Evolutionary conservation across 2,329 filamentous ascomycete species (phyloP).

Genomic region (Phialemoniopsis sp.): DNA sequence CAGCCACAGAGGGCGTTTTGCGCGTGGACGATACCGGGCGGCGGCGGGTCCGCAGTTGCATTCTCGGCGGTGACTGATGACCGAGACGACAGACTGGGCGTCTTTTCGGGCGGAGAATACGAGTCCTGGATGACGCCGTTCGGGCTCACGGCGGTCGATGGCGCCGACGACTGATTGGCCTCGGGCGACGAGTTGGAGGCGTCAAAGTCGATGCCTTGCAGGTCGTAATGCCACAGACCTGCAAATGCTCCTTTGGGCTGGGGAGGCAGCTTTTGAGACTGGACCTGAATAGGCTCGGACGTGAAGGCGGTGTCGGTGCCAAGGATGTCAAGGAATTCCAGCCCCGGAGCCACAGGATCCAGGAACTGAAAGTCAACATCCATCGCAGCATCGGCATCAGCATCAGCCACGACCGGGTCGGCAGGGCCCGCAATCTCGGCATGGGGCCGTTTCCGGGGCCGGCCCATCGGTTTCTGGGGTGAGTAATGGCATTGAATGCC

Average conservation of each 20-base stretch:
- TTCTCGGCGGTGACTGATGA: conserved; percentile 5
- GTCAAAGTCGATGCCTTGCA: not conserved
- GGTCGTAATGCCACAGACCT: conserved; percentile 2
- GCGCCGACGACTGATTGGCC: not conserved
- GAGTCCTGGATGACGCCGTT: not conserved
- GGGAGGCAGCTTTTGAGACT: not conserved
- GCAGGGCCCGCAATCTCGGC: conserved; percentile 18
- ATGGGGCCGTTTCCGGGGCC: conserved; percentile 53
- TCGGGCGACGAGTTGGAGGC: not conserved
- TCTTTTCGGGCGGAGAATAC: not conserved
- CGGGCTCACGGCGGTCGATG: not conserved
- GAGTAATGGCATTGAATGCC: conserved; percentile 58
- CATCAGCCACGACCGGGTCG: not conserved
- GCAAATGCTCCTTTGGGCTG: not conserved
- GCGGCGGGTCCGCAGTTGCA: conserved; percentile 4
- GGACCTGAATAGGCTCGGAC: not conserved
- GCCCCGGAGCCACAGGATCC: conserved; percentile 17
- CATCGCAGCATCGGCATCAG: conserved; percentile 7
- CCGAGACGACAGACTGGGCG: conserved; percentile 7
- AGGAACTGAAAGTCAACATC: conserved; percentile 30
- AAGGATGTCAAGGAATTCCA: conserved; percentile 32
- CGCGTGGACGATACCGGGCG: conserved; percentile 1
- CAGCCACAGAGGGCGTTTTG: conserved; percentile 34
- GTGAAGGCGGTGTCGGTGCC: conserved; percentile 11
- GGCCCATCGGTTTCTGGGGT: conserved; percentile 62